A percentile compares a stretch with the other conserved stretches of the same genome.
phyloP scores from a whole-genome alignment of 2,329 filamentous ascomycete species.

The Trichoderma breve region DNA sequence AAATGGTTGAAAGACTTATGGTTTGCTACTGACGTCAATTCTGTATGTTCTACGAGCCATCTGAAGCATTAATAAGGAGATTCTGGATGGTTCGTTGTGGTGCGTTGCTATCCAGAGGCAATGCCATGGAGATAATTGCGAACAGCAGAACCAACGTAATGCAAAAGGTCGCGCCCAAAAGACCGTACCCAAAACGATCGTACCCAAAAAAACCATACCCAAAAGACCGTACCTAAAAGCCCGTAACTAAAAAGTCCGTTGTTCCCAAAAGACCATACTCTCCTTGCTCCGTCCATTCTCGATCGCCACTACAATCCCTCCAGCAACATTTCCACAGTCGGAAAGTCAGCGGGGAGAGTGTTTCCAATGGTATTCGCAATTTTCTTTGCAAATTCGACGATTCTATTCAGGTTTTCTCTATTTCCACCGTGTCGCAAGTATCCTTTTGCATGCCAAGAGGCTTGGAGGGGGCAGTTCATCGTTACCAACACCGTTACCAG shows the following conservation, averaged over 20 bases:
- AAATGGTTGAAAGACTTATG: background rate
- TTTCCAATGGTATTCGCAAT: background rate
- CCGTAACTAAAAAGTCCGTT: background rate
- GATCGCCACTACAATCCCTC: background rate
- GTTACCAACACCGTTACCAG: background rate
- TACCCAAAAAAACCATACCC: too few relatives aligned
- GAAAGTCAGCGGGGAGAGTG: background rate
- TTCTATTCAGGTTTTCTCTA: background rate
- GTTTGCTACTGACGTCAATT: background rate
- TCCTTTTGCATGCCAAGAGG: background rate
- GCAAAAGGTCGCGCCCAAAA: background rate
- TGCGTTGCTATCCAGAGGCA: background rate
- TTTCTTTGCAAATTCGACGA: background rate
- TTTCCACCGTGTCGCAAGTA: background rate
- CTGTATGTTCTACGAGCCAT: background rate
- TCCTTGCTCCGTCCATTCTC: background rate
- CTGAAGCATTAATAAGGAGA: background rate
- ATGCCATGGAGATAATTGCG: background rate
- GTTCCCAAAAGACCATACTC: background rate
- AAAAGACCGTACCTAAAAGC: background rate
- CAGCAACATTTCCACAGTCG: background rate
- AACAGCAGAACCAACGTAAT: background rate
- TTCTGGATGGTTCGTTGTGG: background rate
- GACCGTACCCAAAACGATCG: too few relatives aligned
- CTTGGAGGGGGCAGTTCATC: constrained; percentile 2